Percentiles rank a stretch among this genome's conserved stretches.
These are phyloP conservation scores for Trichoderma gamsii DNA, from an alignment of 495 filamentous ascomycete genomes.

Conservation along the genomic window DNA sequence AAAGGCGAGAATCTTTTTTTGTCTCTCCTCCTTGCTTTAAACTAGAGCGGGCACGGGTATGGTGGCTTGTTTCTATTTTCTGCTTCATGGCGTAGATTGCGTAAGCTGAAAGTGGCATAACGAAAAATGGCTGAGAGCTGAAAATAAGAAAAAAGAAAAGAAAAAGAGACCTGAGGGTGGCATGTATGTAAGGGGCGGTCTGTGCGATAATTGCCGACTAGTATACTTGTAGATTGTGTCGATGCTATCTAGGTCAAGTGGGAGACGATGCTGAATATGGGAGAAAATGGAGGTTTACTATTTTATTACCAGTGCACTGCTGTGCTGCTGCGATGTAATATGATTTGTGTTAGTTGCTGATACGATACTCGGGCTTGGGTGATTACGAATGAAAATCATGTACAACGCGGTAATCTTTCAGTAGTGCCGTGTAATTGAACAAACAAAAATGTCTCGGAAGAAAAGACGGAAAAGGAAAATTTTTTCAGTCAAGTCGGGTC, in stretches of 20 bases:
- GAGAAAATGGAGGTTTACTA: not conserved
- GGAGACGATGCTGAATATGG: no score
- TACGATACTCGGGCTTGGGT: no score
- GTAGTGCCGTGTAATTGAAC: not conserved
- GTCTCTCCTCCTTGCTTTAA: no score
- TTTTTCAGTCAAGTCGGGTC: not conserved
- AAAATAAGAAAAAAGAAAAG: not conserved
- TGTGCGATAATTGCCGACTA: not conserved
- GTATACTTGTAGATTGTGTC: not conserved
- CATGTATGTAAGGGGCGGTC: slow-evolving; percentile 4
- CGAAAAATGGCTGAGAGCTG: not conserved
- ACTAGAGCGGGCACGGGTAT: not conserved
- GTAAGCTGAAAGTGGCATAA: not conserved
- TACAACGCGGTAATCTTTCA: no score
- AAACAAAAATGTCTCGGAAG: not conserved
- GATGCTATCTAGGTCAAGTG: not conserved
- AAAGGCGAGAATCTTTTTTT: no score
- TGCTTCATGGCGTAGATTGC: not conserved
- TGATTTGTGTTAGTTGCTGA: not conserved
- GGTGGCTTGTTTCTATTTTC: not conserved
- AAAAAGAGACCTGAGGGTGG: not conserved
- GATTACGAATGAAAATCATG: no score
- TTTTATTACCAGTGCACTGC: no score
- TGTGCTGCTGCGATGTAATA: not conserved
- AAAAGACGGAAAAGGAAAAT: not conserved